Percentiles rank a stretch among this genome's conserved stretches.
These are phyloP conservation scores for Nakaseomyces sp. DNA, from an alignment of 1,139 yeast species.

Conservation along the genomic window DNA sequence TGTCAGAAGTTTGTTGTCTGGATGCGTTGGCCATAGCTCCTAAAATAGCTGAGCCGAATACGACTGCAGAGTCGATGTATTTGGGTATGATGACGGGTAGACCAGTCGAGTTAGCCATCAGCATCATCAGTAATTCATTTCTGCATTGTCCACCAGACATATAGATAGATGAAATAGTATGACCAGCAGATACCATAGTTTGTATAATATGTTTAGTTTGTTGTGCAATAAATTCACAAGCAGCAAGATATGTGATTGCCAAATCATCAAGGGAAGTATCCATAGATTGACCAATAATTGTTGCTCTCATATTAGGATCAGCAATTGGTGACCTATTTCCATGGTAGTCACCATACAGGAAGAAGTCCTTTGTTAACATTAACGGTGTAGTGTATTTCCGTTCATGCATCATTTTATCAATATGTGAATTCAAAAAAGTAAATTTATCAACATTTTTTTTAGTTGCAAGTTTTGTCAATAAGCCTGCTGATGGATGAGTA, in stretches of 20 bases:
- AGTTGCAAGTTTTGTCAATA: slow-evolving; percentile 54
- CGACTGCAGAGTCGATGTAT: slow-evolving; percentile 94
- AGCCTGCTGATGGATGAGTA: slow-evolving; percentile 79
- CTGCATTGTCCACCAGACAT: slow-evolving; percentile 97
- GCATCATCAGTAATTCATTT: slow-evolving; percentile 76
- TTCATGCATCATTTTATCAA: slow-evolving; percentile 58
- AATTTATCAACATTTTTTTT: slow-evolving; percentile 65
- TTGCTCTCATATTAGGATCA: slow-evolving; percentile 88
- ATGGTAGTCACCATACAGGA: slow-evolving; percentile 92
- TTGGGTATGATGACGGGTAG: slow-evolving; percentile 88
- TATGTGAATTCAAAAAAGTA: slow-evolving; percentile 67
- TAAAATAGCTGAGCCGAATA: slow-evolving; percentile 85
- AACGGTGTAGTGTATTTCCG: slow-evolving; percentile 61
- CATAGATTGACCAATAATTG: slow-evolving; percentile 87
- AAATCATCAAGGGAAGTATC: slow-evolving; percentile 75
- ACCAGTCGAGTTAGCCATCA: slow-evolving; percentile 88
- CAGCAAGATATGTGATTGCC: slow-evolving; percentile 80
- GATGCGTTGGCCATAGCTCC: slow-evolving; percentile 70
- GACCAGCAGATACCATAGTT: slow-evolving; percentile 74
- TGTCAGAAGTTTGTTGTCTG: slow-evolving; percentile 11
- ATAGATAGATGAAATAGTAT: slow-evolving; percentile 62
- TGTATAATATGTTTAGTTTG: slow-evolving; percentile 94
- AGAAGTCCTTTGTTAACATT: slow-evolving; percentile 71
- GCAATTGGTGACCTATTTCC: slow-evolving; percentile 97
- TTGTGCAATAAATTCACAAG: slow-evolving; percentile 95